A percentile compares a stretch with the other conserved stretches of the same genome.
Conservation (phyloP, 768 basidiomycete species). For the Gyrodon lividus region DNA sequence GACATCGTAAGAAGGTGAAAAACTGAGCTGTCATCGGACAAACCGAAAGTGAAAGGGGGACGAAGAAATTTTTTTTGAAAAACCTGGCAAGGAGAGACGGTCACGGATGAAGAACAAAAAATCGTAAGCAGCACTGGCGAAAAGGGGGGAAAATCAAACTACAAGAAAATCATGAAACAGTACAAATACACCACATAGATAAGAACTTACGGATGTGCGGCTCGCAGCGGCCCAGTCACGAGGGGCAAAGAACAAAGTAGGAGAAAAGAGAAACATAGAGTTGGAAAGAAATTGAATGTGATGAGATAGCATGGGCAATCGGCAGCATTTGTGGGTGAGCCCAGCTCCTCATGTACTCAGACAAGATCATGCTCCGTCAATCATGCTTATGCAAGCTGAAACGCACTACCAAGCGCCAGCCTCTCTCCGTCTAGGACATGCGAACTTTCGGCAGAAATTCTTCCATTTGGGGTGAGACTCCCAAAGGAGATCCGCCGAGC, state of each 20-base stretch:
- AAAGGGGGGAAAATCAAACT: constrained; percentile 1
- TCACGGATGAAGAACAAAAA: neutral
- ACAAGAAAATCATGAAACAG: constrained; percentile 1
- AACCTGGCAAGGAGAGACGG: neutral
- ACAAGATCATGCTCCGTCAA: neutral
- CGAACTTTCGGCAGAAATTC: constrained; percentile 35
- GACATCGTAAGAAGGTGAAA: constrained; percentile 1
- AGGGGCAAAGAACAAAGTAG: neutral
- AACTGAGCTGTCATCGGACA: too few relatives aligned
- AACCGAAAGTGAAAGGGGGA: constrained; percentile 3
- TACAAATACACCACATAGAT: neutral
- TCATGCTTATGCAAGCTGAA: constrained; percentile 53
- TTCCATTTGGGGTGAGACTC: constrained; percentile 35
- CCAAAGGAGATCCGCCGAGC: constrained; percentile 69
- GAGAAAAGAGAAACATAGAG: neutral
- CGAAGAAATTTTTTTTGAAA: neutral
- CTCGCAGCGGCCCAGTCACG: neutral
- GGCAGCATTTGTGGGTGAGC: neutral
- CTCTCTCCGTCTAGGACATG: constrained; percentile 32
- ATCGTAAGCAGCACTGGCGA: neutral
- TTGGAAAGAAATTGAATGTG: neutral
- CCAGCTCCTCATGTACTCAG: constrained; percentile 1
- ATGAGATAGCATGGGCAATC: constrained; percentile 14
- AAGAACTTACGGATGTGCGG: neutral
- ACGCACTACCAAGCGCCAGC: constrained; percentile 63